These are phyloP conservation scores for Pharus latifolius DNA, from an alignment of 176 grass and related monocot genomes.

Conservation along the genomic window DNA sequence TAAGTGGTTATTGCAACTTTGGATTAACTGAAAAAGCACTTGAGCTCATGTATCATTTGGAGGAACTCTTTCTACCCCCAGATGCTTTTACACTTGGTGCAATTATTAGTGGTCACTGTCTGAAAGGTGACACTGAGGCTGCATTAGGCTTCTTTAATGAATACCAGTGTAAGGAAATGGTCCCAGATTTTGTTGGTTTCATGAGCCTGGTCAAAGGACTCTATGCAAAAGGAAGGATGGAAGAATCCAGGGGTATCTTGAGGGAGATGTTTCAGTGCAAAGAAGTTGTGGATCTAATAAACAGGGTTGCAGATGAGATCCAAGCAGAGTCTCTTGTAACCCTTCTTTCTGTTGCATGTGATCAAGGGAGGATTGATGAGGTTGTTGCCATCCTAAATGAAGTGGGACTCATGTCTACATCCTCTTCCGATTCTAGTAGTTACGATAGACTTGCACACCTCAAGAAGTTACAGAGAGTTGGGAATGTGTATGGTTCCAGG, in stretches of 20 bases:
- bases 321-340: constrained; percentile 47
- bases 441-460: constrained; percentile 19
- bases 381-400: constrained; percentile 67
- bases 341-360: constrained; percentile 63
- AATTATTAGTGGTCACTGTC: constrained; percentile 56
- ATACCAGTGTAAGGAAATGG: constrained; percentile 29
- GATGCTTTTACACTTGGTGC: constrained; percentile 71
- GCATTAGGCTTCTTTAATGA: constrained; percentile 59
- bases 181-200: constrained; percentile 81
- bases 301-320: constrained; percentile 51
- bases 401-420: constrained; percentile 40
- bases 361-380: constrained; percentile 72
- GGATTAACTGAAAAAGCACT: constrained; percentile 62
- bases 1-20: constrained; percentile 66
- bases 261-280: constrained; percentile 68
- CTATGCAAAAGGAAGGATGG: constrained; percentile 82
- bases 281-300: constrained; percentile 53
- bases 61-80: constrained; percentile 42
- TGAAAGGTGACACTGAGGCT: constrained; percentile 66
- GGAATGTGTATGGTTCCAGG: constrained; percentile 11
- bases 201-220: constrained; percentile 66
- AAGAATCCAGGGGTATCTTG: constrained; percentile 72
- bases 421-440: constrained; percentile 26
- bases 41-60: constrained; percentile 51
- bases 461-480: constrained; percentile 32